These are phyloP conservation scores for Phalaenopsis aphrodite DNA, from an alignment of 106 monocot genomes.

Conservation along the genomic window DNA sequence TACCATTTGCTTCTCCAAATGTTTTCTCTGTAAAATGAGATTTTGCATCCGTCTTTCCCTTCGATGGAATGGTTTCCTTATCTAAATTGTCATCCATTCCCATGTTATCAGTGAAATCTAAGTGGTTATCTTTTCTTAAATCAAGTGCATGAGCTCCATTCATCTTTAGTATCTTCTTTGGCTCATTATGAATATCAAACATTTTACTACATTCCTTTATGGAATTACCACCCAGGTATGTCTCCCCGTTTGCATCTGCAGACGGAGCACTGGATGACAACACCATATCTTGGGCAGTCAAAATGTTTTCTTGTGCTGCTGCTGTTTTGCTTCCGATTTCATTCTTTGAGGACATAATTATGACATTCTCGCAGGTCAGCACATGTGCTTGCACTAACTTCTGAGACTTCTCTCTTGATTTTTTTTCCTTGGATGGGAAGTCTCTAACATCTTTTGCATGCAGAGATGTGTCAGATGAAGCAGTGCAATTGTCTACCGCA, in stretches of 20 bases:
- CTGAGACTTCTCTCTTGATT: constrained; percentile 18
- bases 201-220: constrained; percentile 10
- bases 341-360: constrained; percentile 15
- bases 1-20: constrained; percentile 17
- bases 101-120: constrained; percentile 8
- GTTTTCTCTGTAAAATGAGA: constrained; percentile 13
- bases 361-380: constrained; percentile 20
- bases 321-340: constrained; percentile 25
- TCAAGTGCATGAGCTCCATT: constrained; percentile 13
- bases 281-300: constrained; percentile 18
- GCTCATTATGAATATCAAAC: constrained; percentile 7
- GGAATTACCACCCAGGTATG: constrained; percentile 12
- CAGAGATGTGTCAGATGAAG: background rate
- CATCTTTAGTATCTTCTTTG: constrained; percentile 10
- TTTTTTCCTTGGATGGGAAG: constrained; percentile 17
- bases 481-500: constrained; percentile 7
- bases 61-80: constrained; percentile 14
- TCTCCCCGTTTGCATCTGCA: constrained; percentile 17
- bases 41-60: constrained; percentile 26
- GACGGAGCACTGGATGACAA: constrained; percentile 7
- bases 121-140: constrained; percentile 13
- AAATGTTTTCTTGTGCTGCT: constrained; percentile 17
- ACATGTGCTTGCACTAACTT: constrained; percentile 12
- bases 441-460: constrained; percentile 15
- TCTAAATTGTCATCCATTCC: constrained; percentile 18